Base-by-base conservation (phyloP, 208 protist species). In the Leishmania arabica region DNA sequence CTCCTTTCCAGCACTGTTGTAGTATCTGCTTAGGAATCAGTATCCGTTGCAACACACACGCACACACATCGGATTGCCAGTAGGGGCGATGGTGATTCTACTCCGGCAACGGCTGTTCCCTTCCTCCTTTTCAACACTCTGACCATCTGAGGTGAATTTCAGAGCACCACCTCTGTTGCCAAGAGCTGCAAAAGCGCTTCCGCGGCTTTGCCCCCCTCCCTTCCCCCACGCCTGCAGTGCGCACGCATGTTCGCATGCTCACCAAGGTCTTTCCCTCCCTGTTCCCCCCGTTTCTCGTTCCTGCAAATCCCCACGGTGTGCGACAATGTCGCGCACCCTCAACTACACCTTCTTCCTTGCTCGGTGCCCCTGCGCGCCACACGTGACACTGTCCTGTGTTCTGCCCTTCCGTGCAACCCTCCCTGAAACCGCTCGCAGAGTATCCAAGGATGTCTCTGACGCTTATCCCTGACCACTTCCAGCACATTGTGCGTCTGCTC, bases 401-500 rank as follows among this genome's bases (percentile, higher is more conserved):
- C 71, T 37, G 27, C 31, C 45, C 27, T 74, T 31, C 37, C 45
- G 27, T 54, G 47, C 70, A 75, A 75, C 47, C 7, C 24, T 56
- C 27, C 9, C 17, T 9, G 47, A 19, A 2, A 8, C 72, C 27
- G 2, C 21, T 15, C n/a, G 65, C 42, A 80, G 68, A 78, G 81
- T 84, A 58, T 80, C 47, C 60, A 49, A 85, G 34, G 24, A 89
- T 88, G 84, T 87, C 84, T 15, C 71, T 92, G 7, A 84, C 84
- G 49, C 84, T 97, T 47, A 86, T 94, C 77, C 82, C 88, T n/a
- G 94, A 97, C 0, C 84, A 99, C 80, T 99, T 99, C 93, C 98
- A 99, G 92, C 98, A 99, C 94, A 99, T 99, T 84, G 94, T 99
- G 86, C 99, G 99, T 99, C 94, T 99, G 64, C 95, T 99, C 84